A percentile compares a stretch with the other conserved stretches of the same genome.
phyloP scores from a whole-genome alignment of 345 rosid genomes.

The Draba incana region DNA sequence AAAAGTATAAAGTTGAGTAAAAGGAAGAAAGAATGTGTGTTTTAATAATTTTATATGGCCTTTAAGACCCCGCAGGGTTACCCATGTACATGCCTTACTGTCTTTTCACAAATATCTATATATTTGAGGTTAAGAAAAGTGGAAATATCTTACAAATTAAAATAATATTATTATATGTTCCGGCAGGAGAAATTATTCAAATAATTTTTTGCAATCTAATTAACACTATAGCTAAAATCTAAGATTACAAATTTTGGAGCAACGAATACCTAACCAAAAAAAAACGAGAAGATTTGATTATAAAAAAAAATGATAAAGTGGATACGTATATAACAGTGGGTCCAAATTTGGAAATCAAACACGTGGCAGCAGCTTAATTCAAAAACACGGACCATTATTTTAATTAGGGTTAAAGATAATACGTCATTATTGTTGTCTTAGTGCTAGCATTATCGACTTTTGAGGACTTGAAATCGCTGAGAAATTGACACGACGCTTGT shows the following conservation, averaged over 20 bases:
- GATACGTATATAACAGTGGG: conserved; percentile 20
- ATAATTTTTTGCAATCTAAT: neutral
- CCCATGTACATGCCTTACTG: too few relatives aligned
- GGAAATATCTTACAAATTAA: conserved; percentile 19
- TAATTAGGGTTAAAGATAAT: conserved; percentile 34
- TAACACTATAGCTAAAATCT: conserved; percentile 30
- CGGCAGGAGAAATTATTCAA: conserved; percentile 10
- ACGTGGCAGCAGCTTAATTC: conserved; percentile 35
- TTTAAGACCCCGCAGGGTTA: too few relatives aligned
- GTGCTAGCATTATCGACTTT: conserved; percentile 42
- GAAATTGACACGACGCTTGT: conserved; percentile 40
- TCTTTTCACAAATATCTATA: conserved; percentile 28
- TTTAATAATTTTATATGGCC: too few relatives aligned
- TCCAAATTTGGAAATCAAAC: conserved; percentile 12
- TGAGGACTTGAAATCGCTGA: conserved; percentile 37
- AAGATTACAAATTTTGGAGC: conserved; percentile 9
- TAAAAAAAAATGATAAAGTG: conserved; percentile 3
- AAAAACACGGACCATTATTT: conserved; percentile 20
- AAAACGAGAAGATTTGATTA: conserved; percentile 20
- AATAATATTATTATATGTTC: neutral
- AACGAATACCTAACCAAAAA: conserved; percentile 27
- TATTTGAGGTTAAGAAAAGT: neutral
- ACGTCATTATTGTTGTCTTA: conserved; percentile 37
- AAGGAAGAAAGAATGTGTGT: too few relatives aligned
- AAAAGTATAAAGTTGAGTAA: too few relatives aligned